A percentile compares a stretch with the other conserved stretches of the same genome.
These are phyloP conservation scores for Tetradesmus lagerheimii DNA, from an alignment of 139 green algal species.

Conservation along the genomic window DNA sequence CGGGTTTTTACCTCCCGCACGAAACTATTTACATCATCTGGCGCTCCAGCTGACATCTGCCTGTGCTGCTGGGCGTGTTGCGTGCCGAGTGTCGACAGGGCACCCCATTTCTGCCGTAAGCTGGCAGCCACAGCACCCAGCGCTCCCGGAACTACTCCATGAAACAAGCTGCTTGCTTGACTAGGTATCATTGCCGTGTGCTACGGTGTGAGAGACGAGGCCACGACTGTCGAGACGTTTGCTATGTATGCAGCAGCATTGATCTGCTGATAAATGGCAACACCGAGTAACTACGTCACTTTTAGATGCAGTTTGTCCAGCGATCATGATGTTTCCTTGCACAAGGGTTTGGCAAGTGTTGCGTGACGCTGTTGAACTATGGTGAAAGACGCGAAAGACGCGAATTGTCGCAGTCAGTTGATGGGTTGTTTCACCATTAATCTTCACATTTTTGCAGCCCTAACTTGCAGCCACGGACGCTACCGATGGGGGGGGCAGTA, in stretches of 20 bases:
- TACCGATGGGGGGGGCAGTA: no score
- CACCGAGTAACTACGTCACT: no score
- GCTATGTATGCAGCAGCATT: not conserved
- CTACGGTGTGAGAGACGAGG: not conserved
- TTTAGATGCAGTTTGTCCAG: not conserved
- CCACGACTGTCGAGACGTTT: not conserved
- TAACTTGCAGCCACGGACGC: no score
- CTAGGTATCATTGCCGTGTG: not conserved
- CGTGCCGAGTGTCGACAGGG: not conserved
- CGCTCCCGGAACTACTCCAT: not conserved
- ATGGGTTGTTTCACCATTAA: no score
- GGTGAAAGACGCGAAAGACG: no score
- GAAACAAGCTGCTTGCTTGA: no score
- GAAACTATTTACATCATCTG: conserved; percentile 14
- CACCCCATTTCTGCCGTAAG: not conserved
- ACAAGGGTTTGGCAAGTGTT: not conserved
- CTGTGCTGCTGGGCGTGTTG: not conserved
- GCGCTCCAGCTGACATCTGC: not conserved
- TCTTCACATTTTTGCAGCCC: no score
- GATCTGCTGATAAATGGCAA: not conserved
- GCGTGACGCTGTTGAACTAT: not conserved
- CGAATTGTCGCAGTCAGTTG: no score
- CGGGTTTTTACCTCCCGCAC: not conserved
- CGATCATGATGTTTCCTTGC: not conserved
- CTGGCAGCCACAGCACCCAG: not conserved